Conservation (phyloP, 2,329 filamentous ascomycete species). For the Claviceps purpurea region DNA sequence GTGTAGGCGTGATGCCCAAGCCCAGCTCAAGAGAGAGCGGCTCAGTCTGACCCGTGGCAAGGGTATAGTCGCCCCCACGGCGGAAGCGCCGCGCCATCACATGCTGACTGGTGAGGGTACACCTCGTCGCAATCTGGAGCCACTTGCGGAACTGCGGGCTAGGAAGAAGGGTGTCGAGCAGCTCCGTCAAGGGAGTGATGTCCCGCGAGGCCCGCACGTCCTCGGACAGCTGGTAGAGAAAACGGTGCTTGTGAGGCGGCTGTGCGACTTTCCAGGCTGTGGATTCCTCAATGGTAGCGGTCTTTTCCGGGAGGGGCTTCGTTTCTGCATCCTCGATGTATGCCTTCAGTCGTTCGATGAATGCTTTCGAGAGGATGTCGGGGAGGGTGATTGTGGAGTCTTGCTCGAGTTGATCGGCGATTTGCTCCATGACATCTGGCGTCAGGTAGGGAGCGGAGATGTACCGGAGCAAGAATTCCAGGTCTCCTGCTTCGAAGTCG, state of each 20-base stretch:
- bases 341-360: slow-evolving; percentile 54
- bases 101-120: slow-evolving; percentile 59
- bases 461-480: slow-evolving; percentile 84
- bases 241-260: slow-evolving; percentile 92
- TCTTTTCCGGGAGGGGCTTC: slow-evolving; percentile 29
- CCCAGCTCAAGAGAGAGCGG: slow-evolving; percentile 69
- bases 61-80: slow-evolving; percentile 76
- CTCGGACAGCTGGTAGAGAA: slow-evolving; percentile 58
- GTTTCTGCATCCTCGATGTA: slow-evolving; percentile 57
- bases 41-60: slow-evolving; percentile 74
- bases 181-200: slow-evolving; percentile 54
- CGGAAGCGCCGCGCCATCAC: slow-evolving; percentile 79
- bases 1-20: slow-evolving; percentile 70
- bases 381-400: slow-evolving; percentile 62
- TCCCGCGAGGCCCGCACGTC: slow-evolving; percentile 24
- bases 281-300: slow-evolving; percentile 42
- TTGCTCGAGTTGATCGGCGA: slow-evolving; percentile 67
- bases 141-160: slow-evolving; percentile 80
- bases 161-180: slow-evolving; percentile 71
- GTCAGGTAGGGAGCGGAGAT: slow-evolving; percentile 83
- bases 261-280: slow-evolving; percentile 62
- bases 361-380: slow-evolving; percentile 47
- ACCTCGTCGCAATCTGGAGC: slow-evolving; percentile 71
- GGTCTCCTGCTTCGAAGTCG: slow-evolving; percentile 60
- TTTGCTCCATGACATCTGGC: slow-evolving; percentile 75